A percentile compares a stretch with the other conserved stretches of the same genome.
These are phyloP conservation scores for Aquanectria penicillioides DNA, from an alignment of 2,329 filamentous ascomycete genomes.

Conservation along the genomic window DNA sequence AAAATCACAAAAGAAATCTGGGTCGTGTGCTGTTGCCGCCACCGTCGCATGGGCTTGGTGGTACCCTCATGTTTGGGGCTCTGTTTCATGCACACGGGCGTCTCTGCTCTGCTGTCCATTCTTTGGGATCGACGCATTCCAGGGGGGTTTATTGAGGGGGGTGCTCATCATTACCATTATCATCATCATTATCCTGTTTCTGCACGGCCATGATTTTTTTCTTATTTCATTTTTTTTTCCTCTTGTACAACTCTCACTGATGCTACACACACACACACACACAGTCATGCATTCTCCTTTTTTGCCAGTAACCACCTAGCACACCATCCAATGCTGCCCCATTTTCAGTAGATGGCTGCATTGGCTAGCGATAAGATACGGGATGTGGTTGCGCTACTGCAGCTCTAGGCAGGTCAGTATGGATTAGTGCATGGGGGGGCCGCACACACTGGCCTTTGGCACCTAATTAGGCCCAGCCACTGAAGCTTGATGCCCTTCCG, in stretches of 20 bases:
- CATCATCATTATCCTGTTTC: no score
- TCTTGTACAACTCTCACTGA: no score
- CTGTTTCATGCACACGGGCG: conserved; percentile 36
- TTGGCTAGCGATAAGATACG: conserved; percentile 35
- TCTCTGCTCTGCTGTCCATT: conserved; percentile 9
- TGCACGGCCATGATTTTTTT: no score
- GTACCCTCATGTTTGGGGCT: conserved; percentile 11
- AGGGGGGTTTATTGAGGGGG: background rate
- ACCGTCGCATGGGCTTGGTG: conserved; percentile 12
- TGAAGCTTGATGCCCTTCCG: conserved; percentile 1
- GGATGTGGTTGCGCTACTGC: conserved; percentile 25
- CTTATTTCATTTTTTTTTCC: no score
- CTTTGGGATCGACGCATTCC: conserved; percentile 11
- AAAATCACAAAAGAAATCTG: background rate
- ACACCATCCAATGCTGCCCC: conserved; percentile 9
- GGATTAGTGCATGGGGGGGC: background rate
- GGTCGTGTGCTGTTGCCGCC: conserved; percentile 14
- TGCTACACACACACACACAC: no score
- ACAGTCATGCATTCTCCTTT: no score
- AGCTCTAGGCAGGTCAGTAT: conserved; percentile 23
- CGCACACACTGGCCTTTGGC: background rate
- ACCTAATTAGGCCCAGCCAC: conserved; percentile 21
- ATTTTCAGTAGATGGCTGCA: background rate
- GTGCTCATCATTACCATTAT: conserved; percentile 3
- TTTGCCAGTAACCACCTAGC: no score